Evolutionary conservation across 805 yeast species (phyloP).

Genomic region (Saccharomycopsis fibuligera): DNA sequence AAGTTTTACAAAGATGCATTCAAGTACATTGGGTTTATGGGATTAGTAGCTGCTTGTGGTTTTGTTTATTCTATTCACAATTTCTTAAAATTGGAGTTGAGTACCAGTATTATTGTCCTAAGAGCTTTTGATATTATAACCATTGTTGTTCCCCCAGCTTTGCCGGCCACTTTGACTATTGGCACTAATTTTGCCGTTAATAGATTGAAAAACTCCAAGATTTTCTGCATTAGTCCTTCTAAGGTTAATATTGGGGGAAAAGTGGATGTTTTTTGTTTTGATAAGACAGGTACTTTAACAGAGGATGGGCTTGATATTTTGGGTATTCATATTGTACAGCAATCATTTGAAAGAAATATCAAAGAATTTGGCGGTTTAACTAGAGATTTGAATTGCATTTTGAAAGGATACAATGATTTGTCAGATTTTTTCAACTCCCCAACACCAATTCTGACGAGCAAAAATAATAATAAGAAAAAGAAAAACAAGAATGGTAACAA

Average conservation of each 20-base stretch:
- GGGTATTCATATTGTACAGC: conserved; percentile 43
- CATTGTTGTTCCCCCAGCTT: conserved; percentile 96
- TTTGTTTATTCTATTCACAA: conserved; percentile 77
- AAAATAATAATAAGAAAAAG: not conserved
- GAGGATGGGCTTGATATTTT: conserved; percentile 93
- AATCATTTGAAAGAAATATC: conserved; percentile 12
- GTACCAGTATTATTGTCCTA: conserved; percentile 61
- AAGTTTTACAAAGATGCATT: conserved; percentile 92
- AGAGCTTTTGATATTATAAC: conserved; percentile 93
- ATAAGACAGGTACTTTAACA: conserved; percentile 95
- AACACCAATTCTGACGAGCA: conserved; percentile 11
- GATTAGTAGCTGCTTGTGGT: conserved; percentile 75
- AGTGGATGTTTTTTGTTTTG: conserved; percentile 84
- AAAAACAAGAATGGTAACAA: not conserved
- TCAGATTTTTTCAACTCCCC: conserved; percentile 23
- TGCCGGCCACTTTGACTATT: conserved; percentile 94
- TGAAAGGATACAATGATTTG: conserved; percentile 4
- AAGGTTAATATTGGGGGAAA: conserved; percentile 96
- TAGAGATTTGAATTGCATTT: conserved; percentile 23
- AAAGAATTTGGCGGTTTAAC: conserved; percentile 17
- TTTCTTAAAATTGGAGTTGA: conserved; percentile 71
- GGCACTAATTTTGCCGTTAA: conserved; percentile 91
- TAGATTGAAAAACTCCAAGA: conserved; percentile 58
- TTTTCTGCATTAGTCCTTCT: conserved; percentile 91
- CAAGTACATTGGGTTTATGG: conserved; percentile 93